Evolutionary conservation across 805 yeast species (phyloP).

Genomic region (Yamadazyma nakazawae): DNA sequence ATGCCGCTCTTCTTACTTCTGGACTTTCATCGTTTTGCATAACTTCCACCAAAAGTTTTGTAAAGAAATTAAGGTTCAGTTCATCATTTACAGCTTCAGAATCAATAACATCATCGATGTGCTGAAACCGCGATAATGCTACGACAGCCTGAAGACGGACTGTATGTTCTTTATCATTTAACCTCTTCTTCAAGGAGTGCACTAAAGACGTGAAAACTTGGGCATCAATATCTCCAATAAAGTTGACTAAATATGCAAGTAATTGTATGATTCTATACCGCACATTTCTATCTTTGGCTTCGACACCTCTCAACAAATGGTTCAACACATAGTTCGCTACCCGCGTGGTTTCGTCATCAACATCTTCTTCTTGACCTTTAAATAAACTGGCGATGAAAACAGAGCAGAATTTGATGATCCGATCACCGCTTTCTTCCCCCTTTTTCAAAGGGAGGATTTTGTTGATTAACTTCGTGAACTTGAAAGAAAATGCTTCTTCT

Average conservation of each 20-base stretch:
- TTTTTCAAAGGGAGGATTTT: conserved; percentile 66
- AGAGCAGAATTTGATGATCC: conserved; percentile 68
- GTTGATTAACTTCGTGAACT: conserved; percentile 60
- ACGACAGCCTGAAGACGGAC: conserved; percentile 84
- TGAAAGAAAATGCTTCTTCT: conserved; percentile 56
- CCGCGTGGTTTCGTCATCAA: conserved; percentile 18
- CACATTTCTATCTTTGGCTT: conserved; percentile 71
- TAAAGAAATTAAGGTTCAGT: conserved; percentile 17
- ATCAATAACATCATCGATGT: conserved; percentile 34
- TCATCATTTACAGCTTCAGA: conserved; percentile 30
- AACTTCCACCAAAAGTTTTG: conserved; percentile 14
- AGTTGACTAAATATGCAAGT: conserved; percentile 65
- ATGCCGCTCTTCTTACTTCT: conserved; percentile 84
- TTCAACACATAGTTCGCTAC: conserved; percentile 51
- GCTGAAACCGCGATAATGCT: conserved; percentile 75
- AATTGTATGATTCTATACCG: conserved; percentile 78
- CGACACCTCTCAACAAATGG: conserved; percentile 74
- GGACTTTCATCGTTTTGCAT: conserved; percentile 70
- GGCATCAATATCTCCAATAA: conserved; percentile 72
- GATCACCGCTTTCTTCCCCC: conserved; percentile 68
- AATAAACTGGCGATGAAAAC: conserved; percentile 51
- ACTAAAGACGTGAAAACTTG: conserved; percentile 63
- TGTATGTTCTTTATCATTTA: conserved; percentile 70
- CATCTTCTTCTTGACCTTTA: conserved; percentile 14
- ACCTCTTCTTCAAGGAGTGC: conserved; percentile 57